Conservation (phyloP, 1,284 basidiomycete species). For the Cystobasidium pallidum region DNA sequence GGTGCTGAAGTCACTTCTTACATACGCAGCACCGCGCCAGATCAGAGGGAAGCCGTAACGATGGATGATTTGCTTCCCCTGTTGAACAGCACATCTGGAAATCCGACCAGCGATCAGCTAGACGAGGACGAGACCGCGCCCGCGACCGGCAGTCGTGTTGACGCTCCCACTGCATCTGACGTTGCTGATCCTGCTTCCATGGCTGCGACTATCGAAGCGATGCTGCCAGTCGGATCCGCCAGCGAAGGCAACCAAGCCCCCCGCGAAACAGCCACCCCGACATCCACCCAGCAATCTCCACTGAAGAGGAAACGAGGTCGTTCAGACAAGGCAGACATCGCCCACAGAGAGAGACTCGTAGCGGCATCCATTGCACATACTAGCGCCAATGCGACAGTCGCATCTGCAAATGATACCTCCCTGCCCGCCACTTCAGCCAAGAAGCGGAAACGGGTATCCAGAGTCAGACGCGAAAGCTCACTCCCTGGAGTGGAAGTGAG, state of each 20-base stretch:
- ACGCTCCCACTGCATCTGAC: neutral
- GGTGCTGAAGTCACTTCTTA: neutral
- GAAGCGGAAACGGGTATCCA: neutral
- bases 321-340: slow-evolving; percentile 13
- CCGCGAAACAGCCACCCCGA: neutral
- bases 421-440: slow-evolving; percentile 10
- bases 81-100: slow-evolving; percentile 8
- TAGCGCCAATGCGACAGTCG: neutral
- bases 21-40: slow-evolving; percentile 1
- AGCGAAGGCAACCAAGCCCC: neutral
- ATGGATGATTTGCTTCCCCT: slow-evolving; percentile 1
- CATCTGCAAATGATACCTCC: neutral
- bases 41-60: neutral
- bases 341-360: neutral
- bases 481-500: neutral
- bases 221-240: neutral
- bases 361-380: neutral
- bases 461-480: neutral
- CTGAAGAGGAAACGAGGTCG: slow-evolving; percentile 17
- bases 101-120: slow-evolving; percentile 13
- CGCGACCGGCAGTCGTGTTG: neutral
- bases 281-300: neutral
- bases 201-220: neutral
- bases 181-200: neutral
- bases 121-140: neutral